Percentiles rank a stretch among this genome's conserved stretches.
Conservation (phyloP, 73 alveolate species). For the Diophrys sp. region DNA sequence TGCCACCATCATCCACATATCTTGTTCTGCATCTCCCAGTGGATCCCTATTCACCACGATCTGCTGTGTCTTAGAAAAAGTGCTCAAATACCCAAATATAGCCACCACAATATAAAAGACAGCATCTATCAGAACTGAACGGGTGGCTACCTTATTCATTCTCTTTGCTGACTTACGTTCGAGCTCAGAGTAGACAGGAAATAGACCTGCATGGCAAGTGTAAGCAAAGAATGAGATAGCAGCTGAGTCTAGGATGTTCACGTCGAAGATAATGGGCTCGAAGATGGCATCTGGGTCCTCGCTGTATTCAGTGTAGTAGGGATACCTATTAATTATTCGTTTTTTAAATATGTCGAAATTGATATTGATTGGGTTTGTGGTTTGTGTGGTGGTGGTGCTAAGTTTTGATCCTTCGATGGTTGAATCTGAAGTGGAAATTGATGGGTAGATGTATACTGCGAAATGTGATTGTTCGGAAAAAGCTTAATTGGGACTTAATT, state of each 20-base stretch:
- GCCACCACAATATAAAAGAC: conserved; percentile 29
- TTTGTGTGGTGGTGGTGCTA: neutral
- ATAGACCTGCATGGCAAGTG: conserved; percentile 39
- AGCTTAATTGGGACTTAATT: no score
- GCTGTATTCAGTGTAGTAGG: neutral
- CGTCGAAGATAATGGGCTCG: conserved; percentile 13
- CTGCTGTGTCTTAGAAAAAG: conserved; percentile 17
- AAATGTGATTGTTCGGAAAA: neutral
- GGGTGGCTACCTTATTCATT: conserved; percentile 31
- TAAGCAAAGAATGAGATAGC: conserved; percentile 55
- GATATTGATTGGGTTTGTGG: no score
- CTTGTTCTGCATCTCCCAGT: conserved; percentile 5
- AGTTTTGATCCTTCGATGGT: neutral
- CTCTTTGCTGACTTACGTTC: conserved; percentile 23
- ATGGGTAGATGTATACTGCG: neutral
- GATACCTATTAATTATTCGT: neutral
- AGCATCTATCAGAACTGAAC: conserved; percentile 29
- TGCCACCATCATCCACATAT: conserved; percentile 30
- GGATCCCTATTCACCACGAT: conserved; percentile 36
- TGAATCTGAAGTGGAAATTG: neutral
- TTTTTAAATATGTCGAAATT: neutral
- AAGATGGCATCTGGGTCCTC: neutral
- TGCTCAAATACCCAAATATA: conserved; percentile 42
- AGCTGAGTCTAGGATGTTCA: conserved; percentile 35
- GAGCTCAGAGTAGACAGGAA: conserved; percentile 41